A percentile compares a stretch with the other conserved stretches of the same genome.
These are phyloP conservation scores for Corynespora cassiicola DNA, from an alignment of 2,329 filamentous ascomycete genomes.

Conservation along the genomic window DNA sequence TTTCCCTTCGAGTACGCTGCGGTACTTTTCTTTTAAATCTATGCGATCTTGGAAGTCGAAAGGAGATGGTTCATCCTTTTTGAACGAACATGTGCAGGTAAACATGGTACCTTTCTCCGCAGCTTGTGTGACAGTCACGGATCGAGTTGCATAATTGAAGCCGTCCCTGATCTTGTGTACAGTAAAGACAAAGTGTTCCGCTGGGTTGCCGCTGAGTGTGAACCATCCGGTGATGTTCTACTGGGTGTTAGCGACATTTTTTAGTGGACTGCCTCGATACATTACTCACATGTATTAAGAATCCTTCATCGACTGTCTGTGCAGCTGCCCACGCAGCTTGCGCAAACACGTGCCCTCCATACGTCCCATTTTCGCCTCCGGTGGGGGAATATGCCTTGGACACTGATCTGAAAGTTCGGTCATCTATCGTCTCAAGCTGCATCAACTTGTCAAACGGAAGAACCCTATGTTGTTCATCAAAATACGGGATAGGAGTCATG, in stretches of 20 bases:
- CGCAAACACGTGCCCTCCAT: slow-evolving; percentile 64
- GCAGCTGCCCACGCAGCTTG: slow-evolving; percentile 64
- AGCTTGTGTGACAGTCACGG: slow-evolving; percentile 59
- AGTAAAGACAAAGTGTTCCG: slow-evolving; percentile 58
- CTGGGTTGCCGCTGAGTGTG: slow-evolving; percentile 53
- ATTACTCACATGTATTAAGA: slow-evolving; percentile 57
- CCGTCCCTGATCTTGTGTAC: slow-evolving; percentile 60
- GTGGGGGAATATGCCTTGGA: slow-evolving; percentile 51
- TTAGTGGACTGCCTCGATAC: too few relatives aligned
- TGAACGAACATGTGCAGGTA: slow-evolving; percentile 61
- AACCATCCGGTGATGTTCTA: slow-evolving; percentile 63
- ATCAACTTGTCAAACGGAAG: slow-evolving; percentile 51
- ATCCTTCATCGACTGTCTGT: slow-evolving; percentile 58
- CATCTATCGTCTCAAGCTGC: slow-evolving; percentile 48
- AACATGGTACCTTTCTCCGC: slow-evolving; percentile 56
- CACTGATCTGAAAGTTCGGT: slow-evolving; percentile 47
- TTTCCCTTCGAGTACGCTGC: slow-evolving; percentile 39
- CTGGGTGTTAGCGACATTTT: background rate
- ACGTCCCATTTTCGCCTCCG: slow-evolving; percentile 51
- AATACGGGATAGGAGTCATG: slow-evolving; percentile 37
- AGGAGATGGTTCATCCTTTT: slow-evolving; percentile 48
- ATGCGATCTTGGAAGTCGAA: slow-evolving; percentile 42
- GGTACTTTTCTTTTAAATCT: slow-evolving; percentile 45
- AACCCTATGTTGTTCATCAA: slow-evolving; percentile 26
- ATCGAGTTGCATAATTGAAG: slow-evolving; percentile 58